A percentile compares a stretch with the other conserved stretches of the same genome.
Conservation (phyloP, 1,139 yeast species). For the Geotrichum aggregatum region DNA sequence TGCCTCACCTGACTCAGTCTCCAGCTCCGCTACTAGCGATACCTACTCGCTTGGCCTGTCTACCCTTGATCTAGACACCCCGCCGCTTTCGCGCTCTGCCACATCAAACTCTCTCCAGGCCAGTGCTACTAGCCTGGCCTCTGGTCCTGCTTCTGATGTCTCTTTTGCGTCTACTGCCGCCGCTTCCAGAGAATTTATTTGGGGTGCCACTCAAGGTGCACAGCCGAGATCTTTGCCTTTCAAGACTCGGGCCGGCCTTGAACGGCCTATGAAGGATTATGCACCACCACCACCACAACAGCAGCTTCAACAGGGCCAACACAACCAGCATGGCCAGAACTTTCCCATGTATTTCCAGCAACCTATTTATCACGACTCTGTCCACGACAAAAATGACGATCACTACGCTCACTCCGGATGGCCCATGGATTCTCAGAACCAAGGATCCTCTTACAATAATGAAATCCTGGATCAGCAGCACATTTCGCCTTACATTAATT, state of each 20-base stretch:
- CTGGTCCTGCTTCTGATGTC: background rate
- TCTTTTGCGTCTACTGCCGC: background rate
- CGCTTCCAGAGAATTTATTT: background rate
- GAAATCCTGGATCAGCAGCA: background rate
- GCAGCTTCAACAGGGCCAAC: conserved; percentile 20
- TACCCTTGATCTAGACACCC: conserved; percentile 17
- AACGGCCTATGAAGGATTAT: background rate
- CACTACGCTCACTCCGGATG: conserved; percentile 13
- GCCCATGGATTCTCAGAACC: conserved; percentile 6
- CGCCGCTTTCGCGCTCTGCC: conserved; percentile 23
- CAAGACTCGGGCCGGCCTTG: background rate
- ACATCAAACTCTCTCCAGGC: conserved; percentile 19
- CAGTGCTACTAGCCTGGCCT: background rate
- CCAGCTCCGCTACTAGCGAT: background rate
- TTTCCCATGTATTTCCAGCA: background rate
- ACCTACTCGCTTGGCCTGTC: background rate
- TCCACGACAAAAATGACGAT: background rate
- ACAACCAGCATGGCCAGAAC: conserved; percentile 7
- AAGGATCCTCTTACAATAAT: conserved; percentile 3
- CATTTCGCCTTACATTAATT: background rate
- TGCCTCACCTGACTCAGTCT: conserved; percentile 4
- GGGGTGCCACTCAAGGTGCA: background rate
- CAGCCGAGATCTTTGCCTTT: background rate
- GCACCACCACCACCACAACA: conserved; percentile 10
- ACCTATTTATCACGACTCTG: conserved; percentile 13